Evolutionary conservation across 2,329 filamentous ascomycete species (phyloP).

Genomic region (Ascochyta pisi): DNA sequence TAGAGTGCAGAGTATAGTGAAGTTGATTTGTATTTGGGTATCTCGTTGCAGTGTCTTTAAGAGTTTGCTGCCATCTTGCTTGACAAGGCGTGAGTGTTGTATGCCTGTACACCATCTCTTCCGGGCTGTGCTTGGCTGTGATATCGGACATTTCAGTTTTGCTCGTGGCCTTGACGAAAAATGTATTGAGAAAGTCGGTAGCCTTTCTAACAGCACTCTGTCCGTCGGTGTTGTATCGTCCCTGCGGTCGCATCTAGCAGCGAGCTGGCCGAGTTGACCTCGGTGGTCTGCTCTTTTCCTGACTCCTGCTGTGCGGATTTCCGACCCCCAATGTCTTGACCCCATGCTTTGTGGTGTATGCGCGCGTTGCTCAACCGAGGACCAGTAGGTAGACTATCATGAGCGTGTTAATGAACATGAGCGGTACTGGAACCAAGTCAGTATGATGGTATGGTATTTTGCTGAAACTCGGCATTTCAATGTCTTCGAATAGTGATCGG

Average conservation of each 20-base stretch:
- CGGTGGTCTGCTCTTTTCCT: background rate
- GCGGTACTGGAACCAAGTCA: conserved; percentile 42
- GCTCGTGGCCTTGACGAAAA: background rate
- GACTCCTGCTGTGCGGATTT: background rate
- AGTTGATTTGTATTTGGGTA: background rate
- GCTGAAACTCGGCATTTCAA: background rate
- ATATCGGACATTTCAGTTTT: background rate
- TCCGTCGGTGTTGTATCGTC: background rate
- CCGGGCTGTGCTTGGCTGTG: background rate
- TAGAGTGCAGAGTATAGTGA: background rate
- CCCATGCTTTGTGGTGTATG: background rate
- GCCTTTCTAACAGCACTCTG: background rate
- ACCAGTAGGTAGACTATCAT: conserved; percentile 49
- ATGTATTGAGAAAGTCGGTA: background rate
- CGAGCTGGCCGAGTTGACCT: background rate
- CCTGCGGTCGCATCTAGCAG: background rate
- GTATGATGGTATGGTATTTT: background rate
- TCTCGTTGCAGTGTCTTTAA: background rate
- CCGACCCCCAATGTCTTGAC: background rate
- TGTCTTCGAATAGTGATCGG: conserved; percentile 28
- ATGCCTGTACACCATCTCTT: background rate
- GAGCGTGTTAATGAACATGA: conserved; percentile 50
- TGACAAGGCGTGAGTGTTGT: background rate
- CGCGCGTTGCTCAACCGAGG: conserved; percentile 37
- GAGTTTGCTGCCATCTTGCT: background rate